A percentile compares a stretch with the other conserved stretches of the same genome.
Conservation (phyloP, 2,329 filamentous ascomycete species). For the Chrysoporthe cubensis region DNA sequence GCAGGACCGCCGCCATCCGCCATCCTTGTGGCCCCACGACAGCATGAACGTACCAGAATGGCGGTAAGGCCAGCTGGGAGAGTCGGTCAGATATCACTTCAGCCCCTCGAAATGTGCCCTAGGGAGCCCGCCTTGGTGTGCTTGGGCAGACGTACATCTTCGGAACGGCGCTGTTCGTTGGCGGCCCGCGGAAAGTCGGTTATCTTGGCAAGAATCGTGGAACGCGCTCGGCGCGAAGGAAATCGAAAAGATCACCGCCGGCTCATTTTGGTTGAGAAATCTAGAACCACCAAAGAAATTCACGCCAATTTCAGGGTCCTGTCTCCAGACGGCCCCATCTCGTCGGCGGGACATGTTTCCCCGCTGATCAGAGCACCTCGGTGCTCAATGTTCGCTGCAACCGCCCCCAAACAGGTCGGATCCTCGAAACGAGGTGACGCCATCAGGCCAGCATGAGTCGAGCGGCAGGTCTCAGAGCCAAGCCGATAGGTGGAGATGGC, state of each 20-base stretch:
- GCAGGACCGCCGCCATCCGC: constrained; percentile 1
- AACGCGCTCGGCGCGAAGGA: constrained; percentile 1
- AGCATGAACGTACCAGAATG: constrained; percentile 2
- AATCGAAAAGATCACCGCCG: background rate
- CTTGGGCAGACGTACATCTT: background rate
- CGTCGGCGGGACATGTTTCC: no score
- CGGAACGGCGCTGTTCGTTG: background rate
- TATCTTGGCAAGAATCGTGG: background rate
- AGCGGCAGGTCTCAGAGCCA: background rate
- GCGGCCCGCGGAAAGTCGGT: background rate
- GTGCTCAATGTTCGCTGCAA: background rate
- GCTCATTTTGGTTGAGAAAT: background rate
- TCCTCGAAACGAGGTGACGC: background rate
- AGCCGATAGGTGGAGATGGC: background rate
- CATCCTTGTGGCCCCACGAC: constrained; percentile 5
- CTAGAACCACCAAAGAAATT: background rate
- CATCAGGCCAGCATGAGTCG: background rate
- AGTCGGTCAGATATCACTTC: background rate
- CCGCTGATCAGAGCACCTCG: no score
- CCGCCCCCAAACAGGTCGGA: background rate
- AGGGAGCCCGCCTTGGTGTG: background rate
- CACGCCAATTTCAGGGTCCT: background rate
- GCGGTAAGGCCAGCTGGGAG: constrained; percentile 11
- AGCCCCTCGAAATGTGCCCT: no score
- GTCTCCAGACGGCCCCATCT: background rate